These are phyloP conservation scores for Trypanosoma rangeli DNA, from an alignment of 208 protist genomes.

Conservation along the genomic window DNA sequence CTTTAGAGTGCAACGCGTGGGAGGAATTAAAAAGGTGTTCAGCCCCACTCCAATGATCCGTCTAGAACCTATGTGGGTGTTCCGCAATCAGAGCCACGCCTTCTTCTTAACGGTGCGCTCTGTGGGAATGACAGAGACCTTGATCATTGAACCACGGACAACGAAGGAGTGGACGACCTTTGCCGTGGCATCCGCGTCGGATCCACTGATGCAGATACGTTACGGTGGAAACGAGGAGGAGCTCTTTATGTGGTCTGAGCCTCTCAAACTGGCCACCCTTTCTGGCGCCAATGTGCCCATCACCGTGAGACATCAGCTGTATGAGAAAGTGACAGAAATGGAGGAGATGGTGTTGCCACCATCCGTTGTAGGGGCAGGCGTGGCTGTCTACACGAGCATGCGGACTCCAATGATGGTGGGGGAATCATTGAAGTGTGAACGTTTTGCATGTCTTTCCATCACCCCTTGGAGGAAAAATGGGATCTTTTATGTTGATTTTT, in stretches of 20 bases:
- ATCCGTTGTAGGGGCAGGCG: conserved; percentile 2
- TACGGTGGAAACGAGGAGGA: conserved; percentile 10
- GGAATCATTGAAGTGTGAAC: conserved; percentile 10
- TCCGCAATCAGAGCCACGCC: conserved; percentile 12
- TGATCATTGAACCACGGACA: conserved; percentile 10
- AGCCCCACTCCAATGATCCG: conserved; percentile 6
- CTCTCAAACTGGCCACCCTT: conserved; percentile 39
- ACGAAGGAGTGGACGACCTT: conserved; percentile 13
- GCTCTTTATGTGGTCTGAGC: conserved; percentile 43
- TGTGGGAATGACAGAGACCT: neutral
- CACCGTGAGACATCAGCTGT: conserved; percentile 34
- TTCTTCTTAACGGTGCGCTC: conserved; percentile 22
- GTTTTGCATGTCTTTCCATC: conserved; percentile 41
- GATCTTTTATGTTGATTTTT: conserved; percentile 26
- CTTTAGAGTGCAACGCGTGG: conserved; percentile 24
- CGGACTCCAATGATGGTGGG: conserved; percentile 10
- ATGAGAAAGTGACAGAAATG: neutral
- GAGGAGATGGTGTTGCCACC: neutral
- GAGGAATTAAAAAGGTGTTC: conserved; percentile 13
- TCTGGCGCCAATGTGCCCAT: conserved; percentile 36
- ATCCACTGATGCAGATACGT: conserved; percentile 29
- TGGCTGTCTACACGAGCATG: conserved; percentile 19
- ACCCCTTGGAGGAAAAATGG: conserved; percentile 20
- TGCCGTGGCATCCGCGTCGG: conserved; percentile 1
- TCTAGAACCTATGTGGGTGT: conserved; percentile 22